Base-by-base conservation (phyloP, 2,329 filamentous ascomycete species). In the Scedosporium boydii region DNA sequence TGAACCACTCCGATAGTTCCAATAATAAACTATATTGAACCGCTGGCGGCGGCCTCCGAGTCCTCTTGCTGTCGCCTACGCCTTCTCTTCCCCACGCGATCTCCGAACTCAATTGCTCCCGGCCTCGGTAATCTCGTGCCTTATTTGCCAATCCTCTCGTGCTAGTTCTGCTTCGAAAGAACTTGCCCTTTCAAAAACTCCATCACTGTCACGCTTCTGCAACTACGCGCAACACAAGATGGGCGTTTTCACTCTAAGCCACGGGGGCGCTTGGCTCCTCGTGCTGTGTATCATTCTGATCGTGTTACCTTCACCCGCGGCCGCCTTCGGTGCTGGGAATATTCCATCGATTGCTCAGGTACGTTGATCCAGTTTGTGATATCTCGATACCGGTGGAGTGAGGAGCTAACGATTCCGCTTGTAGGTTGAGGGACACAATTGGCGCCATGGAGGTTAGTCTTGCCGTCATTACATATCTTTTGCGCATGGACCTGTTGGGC, bases 301-400 rank as follows among this genome's bases (percentile, higher is more conserved):
- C n/a, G 68, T 87, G 56, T 74, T 87, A 59, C 83, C 84, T 23
- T 77, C 78, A 60, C 80, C 78, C 65, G 84, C 78, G 2, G 77
- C 77, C 23, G 87, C 87, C 3, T 89, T 89, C 70, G 87, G 87
- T 27, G 87, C 87, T 41, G 87, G 87, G 63, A 89, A 89, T 69
- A 89, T 89, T 64, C 87, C 87, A n/a, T 86, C 82, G 21, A 86
- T 86, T 66, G 74, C 78, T 14, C 76, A 78, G 71, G 76, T 77
- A 63, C n/a, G 70, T 64, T 29, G 14, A 34, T 12, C 7, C 21
- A 14, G 46, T 18, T 18, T 26, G 7, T 7, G 18, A 12, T n/a
- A 21, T 12, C 44, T 41, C 18, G 6, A 6, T 48, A 29, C n/a
- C 14, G 6, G 12, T 26, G 10, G 29, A 16, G n/a, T n/a, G n/a